phyloP scores from a whole-genome alignment of 2,329 filamentous ascomycete species.

The Neonectria coccinea region DNA sequence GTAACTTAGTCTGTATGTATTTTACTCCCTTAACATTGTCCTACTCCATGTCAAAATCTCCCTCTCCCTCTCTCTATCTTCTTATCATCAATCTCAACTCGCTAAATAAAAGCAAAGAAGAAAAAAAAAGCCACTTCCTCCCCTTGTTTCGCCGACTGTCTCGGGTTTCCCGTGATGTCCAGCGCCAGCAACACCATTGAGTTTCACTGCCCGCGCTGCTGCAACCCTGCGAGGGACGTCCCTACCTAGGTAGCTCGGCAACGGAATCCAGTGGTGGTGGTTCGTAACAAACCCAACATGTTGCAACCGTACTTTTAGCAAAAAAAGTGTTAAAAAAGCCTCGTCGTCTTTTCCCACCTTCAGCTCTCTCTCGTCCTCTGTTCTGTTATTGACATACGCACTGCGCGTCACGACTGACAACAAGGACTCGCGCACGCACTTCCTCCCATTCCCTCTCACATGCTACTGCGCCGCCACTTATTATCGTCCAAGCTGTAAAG shows the following conservation, averaged over 20 bases:
- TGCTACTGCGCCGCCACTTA: not conserved
- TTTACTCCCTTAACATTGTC: too few relatives aligned
- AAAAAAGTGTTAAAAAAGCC: slow-evolving; percentile 3
- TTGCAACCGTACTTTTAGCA: not conserved
- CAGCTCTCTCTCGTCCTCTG: not conserved
- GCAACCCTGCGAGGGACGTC: slow-evolving; percentile 12
- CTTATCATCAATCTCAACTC: not conserved
- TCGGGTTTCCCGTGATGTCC: slow-evolving; percentile 6
- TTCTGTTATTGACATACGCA: slow-evolving; percentile 2
- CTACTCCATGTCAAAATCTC: too few relatives aligned
- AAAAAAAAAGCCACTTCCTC: too few relatives aligned
- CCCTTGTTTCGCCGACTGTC: slow-evolving; percentile 21
- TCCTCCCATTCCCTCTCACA: not conserved
- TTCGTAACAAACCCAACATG: not conserved
- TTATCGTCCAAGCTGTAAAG: not conserved
- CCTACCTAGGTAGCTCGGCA: too few relatives aligned
- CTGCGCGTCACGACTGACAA: not conserved
- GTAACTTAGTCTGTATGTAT: too few relatives aligned
- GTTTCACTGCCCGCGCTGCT: slow-evolving; percentile 22
- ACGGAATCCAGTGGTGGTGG: not conserved
- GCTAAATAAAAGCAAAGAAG: not conserved
- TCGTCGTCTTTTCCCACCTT: not conserved
- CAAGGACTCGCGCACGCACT: slow-evolving; percentile 5
- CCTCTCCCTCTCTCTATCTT: too few relatives aligned
- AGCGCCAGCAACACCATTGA: slow-evolving; percentile 1